A percentile compares a stretch with the other conserved stretches of the same genome.
Conservation (phyloP, 768 basidiomycete species). For the Chalciporus chontae region DNA sequence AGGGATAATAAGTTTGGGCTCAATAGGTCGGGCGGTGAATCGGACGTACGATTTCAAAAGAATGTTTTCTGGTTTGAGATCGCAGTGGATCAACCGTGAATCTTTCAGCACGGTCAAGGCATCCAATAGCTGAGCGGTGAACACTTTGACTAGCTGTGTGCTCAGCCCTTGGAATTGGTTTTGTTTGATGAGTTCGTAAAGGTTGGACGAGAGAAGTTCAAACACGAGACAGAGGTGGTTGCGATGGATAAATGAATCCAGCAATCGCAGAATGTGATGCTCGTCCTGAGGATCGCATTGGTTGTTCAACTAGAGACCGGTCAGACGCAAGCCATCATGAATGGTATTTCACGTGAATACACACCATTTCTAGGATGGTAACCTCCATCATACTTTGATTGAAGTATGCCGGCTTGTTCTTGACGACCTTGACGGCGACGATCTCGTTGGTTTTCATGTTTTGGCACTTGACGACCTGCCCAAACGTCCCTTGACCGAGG, state of each 20-base stretch:
- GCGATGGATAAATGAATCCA: conserved; percentile 95
- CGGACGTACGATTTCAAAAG: conserved; percentile 81
- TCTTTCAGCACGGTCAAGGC: conserved; percentile 91
- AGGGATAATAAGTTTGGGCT: neutral
- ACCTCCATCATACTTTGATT: conserved; percentile 99
- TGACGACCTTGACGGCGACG: conserved; percentile 98
- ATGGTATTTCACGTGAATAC: conserved; percentile 31
- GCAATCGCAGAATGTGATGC: conserved; percentile 93
- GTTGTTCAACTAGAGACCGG: conserved; percentile 75
- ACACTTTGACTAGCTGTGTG: conserved; percentile 97
- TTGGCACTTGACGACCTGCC: conserved; percentile 99
- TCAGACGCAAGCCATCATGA: neutral
- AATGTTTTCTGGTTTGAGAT: conserved; percentile 98
- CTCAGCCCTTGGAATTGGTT: conserved; percentile 98
- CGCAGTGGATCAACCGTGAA: conserved; percentile 94
- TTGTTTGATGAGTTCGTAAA: conserved; percentile 99
- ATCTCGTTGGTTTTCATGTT: conserved; percentile 99
- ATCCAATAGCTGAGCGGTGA: conserved; percentile 93
- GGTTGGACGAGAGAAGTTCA: conserved; percentile 92
- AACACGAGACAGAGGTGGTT: conserved; percentile 97
- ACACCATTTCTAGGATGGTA: conserved; percentile 90
- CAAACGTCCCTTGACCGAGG: conserved; percentile 97
- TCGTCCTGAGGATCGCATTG: conserved; percentile 91
- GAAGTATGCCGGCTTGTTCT: conserved; percentile 99
- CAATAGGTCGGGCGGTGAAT: neutral